These are phyloP conservation scores for Telfairia occidentalis DNA, from an alignment of 331 rosid genomes.

Conservation along the genomic window DNA sequence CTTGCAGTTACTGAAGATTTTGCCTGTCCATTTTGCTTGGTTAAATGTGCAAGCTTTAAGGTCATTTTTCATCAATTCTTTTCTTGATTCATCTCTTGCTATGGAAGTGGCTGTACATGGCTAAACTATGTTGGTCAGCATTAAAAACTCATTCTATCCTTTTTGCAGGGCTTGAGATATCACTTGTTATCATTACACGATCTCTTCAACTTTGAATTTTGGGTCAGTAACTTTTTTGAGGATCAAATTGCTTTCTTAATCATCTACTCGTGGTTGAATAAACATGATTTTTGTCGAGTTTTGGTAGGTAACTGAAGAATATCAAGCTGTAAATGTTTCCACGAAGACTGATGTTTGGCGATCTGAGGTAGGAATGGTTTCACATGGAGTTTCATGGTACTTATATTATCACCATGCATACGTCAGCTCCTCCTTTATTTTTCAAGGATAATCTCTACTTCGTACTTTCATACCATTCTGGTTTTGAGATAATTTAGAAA, in stretches of 20 bases:
- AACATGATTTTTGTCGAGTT: conserved; percentile 19
- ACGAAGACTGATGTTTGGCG: conserved; percentile 45
- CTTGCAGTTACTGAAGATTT: conserved; percentile 76
- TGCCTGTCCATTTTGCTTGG: conserved; percentile 81
- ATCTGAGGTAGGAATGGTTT: conserved; percentile 45
- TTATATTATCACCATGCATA: neutral
- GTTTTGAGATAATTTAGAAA: neutral
- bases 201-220: conserved; percentile 79
- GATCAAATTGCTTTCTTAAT: conserved; percentile 11
- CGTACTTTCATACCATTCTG: neutral
- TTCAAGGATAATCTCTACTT: neutral
- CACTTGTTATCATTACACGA: conserved; percentile 69
- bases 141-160: conserved; percentile 11
- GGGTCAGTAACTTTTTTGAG: conserved; percentile 50
- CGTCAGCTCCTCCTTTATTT: neutral
- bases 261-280: conserved; percentile 13
- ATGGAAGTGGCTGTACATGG: conserved; percentile 9
- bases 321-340: conserved; percentile 78
- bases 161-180: conserved; percentile 59
- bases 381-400: neutral
- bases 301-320: conserved; percentile 71
- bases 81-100: neutral
- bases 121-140: conserved; percentile 7
- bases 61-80: conserved; percentile 22
- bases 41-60: conserved; percentile 73